Evolutionary conservation across 2,329 filamentous ascomycete species (phyloP).

Genomic region (Cadophora malorum): DNA sequence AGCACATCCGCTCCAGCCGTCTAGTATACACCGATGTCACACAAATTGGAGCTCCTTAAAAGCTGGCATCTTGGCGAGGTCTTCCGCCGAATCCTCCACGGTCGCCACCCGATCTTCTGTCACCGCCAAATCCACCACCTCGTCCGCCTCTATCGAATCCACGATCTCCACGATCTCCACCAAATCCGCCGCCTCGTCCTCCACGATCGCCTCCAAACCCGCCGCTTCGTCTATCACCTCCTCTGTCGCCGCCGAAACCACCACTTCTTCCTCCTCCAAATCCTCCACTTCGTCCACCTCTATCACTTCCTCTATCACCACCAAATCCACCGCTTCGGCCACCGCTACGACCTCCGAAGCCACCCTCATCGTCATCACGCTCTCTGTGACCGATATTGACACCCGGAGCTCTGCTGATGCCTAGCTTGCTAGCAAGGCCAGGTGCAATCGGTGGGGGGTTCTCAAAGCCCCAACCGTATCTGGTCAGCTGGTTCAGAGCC

Average conservation of each 20-base stretch:
- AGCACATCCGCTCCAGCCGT: constrained; percentile 15
- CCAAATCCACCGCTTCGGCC: constrained; percentile 26
- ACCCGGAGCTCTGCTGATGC: constrained; percentile 34
- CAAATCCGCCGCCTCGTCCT: constrained; percentile 28
- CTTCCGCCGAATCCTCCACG: constrained; percentile 21
- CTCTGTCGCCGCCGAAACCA: constrained; percentile 19
- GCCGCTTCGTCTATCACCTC: constrained; percentile 24
- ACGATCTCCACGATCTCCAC: constrained; percentile 22
- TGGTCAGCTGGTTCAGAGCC: constrained; percentile 42
- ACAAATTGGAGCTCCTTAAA: constrained; percentile 13
- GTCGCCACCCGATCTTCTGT: neutral
- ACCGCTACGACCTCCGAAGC: constrained; percentile 20
- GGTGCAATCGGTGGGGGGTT: constrained; percentile 39
- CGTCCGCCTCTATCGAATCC: constrained; percentile 16
- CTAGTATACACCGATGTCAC: constrained; percentile 27
- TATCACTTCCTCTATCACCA: constrained; percentile 16
- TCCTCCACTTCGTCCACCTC: constrained; percentile 26
- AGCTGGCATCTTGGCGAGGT: constrained; percentile 14
- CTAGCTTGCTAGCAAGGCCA: constrained; percentile 38
- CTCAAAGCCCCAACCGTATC: constrained; percentile 45
- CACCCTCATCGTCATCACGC: constrained; percentile 20
- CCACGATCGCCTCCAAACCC: constrained; percentile 18
- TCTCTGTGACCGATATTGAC: constrained; percentile 32
- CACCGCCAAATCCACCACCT: too few relatives aligned
- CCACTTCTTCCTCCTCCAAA: constrained; percentile 25